Evolutionary conservation across 2,329 filamentous ascomycete genomes (phyloP).

Genomic region (Ascochyta lentis): DNA sequence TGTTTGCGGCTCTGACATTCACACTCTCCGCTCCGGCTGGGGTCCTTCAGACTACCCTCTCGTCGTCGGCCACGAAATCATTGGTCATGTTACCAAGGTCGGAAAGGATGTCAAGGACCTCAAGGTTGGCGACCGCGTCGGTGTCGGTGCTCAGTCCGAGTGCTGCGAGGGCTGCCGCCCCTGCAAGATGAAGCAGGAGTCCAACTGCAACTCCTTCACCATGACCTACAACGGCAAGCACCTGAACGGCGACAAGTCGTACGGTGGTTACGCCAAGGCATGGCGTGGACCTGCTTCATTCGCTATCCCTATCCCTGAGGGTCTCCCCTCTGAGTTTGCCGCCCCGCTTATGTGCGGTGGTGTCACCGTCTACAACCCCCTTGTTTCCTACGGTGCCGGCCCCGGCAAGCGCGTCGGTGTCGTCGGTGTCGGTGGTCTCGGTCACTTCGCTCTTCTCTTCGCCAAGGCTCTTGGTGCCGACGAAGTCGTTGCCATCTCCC

Average conservation of each 20-base stretch:
- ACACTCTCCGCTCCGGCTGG: conserved; percentile 52
- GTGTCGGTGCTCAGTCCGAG: conserved; percentile 57
- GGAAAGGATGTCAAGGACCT: conserved; percentile 56
- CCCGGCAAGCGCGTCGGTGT: conserved; percentile 80
- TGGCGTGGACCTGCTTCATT: conserved; percentile 78
- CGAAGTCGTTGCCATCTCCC: conserved; percentile 69
- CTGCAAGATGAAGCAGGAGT: conserved; percentile 54
- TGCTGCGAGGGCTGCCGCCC: conserved; percentile 57
- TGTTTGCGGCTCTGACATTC: conserved; percentile 46
- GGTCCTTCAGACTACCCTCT: conserved; percentile 58
- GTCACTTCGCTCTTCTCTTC: conserved; percentile 75
- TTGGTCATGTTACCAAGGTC: conserved; percentile 48
- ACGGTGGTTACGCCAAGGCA: conserved; percentile 69
- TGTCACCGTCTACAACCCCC: conserved; percentile 77
- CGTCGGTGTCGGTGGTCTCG: conserved; percentile 75
- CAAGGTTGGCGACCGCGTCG: conserved; percentile 66
- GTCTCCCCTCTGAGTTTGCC: conserved; percentile 63
- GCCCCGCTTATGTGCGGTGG: conserved; percentile 86
- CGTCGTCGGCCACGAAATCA: conserved; percentile 52
- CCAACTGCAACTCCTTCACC: conserved; percentile 54
- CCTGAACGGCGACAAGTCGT: conserved; percentile 66
- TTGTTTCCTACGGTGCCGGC: conserved; percentile 76
- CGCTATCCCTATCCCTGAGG: conserved; percentile 76
- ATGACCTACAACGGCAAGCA: conserved; percentile 57
- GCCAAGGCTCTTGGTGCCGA: conserved; percentile 74